These are phyloP conservation scores for Suillus spraguei DNA, from an alignment of 768 basidiomycete species.

Conservation along the genomic window DNA sequence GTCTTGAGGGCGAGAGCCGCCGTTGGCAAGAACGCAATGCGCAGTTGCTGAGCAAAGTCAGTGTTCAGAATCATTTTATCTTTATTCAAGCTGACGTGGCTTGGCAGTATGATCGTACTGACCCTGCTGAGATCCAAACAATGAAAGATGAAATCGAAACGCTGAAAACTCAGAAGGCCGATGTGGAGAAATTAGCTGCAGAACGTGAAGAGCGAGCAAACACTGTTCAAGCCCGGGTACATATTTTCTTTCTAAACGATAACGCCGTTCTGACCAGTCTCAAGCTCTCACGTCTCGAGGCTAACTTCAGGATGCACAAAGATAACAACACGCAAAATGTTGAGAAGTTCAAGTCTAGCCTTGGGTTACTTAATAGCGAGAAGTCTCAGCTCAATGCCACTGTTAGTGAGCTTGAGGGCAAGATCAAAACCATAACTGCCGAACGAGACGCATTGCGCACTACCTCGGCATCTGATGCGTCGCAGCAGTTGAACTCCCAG, in stretches of 20 bases:
- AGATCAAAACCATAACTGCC: slow-evolving; percentile 29
- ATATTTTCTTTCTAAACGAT: background rate
- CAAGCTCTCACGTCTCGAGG: slow-evolving; percentile 48
- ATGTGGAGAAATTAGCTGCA: slow-evolving; percentile 31
- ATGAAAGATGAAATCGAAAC: slow-evolving; percentile 72
- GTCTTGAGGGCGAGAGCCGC: slow-evolving; percentile 74
- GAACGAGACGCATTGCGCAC: slow-evolving; percentile 34
- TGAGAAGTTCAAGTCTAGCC: slow-evolving; percentile 24
- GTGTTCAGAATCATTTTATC: background rate
- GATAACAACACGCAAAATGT: slow-evolving; percentile 23
- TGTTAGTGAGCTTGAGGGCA: slow-evolving; percentile 26
- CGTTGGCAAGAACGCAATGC: slow-evolving; percentile 85
- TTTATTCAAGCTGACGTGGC: slow-evolving; percentile 4
- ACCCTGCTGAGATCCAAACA: slow-evolving; percentile 80
- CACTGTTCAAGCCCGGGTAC: slow-evolving; percentile 34
- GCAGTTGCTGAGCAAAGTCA: slow-evolving; percentile 79
- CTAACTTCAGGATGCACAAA: slow-evolving; percentile 40
- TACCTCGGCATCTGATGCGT: slow-evolving; percentile 19
- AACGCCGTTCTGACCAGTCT: background rate
- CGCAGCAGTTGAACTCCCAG: slow-evolving; percentile 36
- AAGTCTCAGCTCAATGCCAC: slow-evolving; percentile 32
- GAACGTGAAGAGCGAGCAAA: slow-evolving; percentile 35
- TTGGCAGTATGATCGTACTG: slow-evolving; percentile 80
- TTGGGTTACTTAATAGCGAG: slow-evolving; percentile 28
- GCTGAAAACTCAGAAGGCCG: slow-evolving; percentile 47